phyloP scores from a whole-genome alignment of 176 grass and related monocot genomes.

The Raddia distichophylla region DNA sequence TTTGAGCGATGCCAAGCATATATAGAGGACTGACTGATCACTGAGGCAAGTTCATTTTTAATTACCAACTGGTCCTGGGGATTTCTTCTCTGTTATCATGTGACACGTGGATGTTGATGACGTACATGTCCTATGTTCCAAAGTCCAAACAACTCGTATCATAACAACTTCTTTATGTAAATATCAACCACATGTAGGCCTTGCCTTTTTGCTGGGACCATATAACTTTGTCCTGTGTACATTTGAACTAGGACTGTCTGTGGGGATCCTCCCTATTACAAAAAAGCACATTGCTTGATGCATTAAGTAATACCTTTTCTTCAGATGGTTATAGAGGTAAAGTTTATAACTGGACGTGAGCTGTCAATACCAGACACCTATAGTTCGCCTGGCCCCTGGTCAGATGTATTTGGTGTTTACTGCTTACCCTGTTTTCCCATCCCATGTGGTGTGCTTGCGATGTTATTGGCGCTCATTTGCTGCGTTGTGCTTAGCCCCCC shows the following conservation, averaged over 20 bases:
- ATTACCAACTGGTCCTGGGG: not conserved
- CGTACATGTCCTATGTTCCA: not conserved
- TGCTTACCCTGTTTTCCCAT: not conserved
- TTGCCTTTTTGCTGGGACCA: not conserved
- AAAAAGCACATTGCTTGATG: slow-evolving; percentile 4
- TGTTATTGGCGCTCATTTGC: not conserved
- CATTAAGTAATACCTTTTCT: slow-evolving; percentile 23
- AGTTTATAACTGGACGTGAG: not conserved
- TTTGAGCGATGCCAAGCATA: not conserved
- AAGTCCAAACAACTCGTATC: not conserved
- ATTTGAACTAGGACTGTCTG: slow-evolving; percentile 1
- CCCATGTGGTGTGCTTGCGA: not conserved
- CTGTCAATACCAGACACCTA: not conserved
- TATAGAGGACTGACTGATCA: not conserved
- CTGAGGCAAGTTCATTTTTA: not conserved
- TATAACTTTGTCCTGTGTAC: not conserved
- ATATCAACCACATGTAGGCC: not conserved
- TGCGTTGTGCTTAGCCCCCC: not conserved
- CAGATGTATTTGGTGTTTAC: not conserved
- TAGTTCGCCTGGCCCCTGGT: not conserved
- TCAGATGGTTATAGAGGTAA: slow-evolving; percentile 16
- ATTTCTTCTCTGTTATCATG: slow-evolving; percentile 10
- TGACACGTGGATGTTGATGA: not conserved
- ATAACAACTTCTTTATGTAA: not conserved
- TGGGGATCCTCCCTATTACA: slow-evolving; percentile 3